Evolutionary conservation across 1,139 yeast species (phyloP).

Genomic region (Debaryomyces udenii): DNA sequence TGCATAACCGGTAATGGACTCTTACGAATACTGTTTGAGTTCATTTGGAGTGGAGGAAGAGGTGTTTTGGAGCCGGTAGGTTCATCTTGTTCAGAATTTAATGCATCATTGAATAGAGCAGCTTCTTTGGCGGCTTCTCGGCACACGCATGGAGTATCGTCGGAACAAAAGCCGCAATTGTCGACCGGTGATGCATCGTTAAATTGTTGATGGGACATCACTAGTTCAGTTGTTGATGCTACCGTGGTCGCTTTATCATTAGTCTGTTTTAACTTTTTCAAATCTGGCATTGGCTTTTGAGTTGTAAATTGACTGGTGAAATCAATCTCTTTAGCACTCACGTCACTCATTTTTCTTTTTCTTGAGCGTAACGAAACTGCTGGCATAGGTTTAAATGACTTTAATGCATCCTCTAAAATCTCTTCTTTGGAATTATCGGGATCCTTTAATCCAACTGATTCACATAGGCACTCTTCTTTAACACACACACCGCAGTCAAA

Average conservation of each 20-base stretch:
- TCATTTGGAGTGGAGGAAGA: constrained; percentile 41
- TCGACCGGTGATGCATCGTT: constrained; percentile 61
- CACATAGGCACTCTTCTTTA: constrained; percentile 74
- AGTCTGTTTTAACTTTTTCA: constrained; percentile 28
- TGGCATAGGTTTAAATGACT: constrained; percentile 55
- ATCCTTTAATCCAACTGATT: constrained; percentile 57
- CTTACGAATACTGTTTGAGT: constrained; percentile 29
- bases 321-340: constrained; percentile 46
- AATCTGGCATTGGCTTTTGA: constrained; percentile 43
- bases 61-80: constrained; percentile 25
- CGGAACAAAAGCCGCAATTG: constrained; percentile 91
- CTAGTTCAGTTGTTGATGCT: constrained; percentile 3
- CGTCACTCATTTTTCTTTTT: constrained; percentile 27
- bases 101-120: constrained; percentile 36
- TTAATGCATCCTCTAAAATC: constrained; percentile 35
- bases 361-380: constrained; percentile 59
- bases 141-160: constrained; percentile 90
- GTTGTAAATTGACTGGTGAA: constrained; percentile 53
- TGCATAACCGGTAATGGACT: constrained; percentile 60
- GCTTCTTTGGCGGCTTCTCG: constrained; percentile 76
- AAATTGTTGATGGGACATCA: constrained; percentile 19
- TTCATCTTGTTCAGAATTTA: constrained; percentile 22
- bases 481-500: constrained; percentile 68
- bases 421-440: constrained; percentile 14
- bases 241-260: constrained; percentile 1